Percentiles rank a stretch among this genome's conserved stretches.
Evolutionary conservation across 2,329 filamentous ascomycete genomes (phyloP).

Genomic region (Diaporthe batatas): DNA sequence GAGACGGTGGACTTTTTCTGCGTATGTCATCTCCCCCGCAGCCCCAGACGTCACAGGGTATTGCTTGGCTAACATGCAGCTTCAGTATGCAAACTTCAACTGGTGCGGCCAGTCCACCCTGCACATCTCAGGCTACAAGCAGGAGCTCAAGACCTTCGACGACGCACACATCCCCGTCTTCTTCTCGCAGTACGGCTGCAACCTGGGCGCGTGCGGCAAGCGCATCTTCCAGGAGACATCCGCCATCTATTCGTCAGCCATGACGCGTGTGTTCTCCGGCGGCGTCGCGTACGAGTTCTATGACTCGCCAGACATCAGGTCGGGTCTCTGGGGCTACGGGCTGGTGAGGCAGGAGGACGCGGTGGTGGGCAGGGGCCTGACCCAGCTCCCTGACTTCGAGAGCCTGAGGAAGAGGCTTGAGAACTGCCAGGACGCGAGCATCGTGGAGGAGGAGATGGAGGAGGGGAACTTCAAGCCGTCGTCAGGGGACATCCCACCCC

Average conservation of each 20-base stretch:
- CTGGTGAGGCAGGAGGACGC: constrained; percentile 53
- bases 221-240: constrained; percentile 70
- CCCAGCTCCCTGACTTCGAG: constrained; percentile 36
- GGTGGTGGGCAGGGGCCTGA: constrained; percentile 27
- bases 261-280: constrained; percentile 68
- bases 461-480: neutral
- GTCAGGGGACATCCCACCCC: constrained; percentile 32
- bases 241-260: constrained; percentile 67
- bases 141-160: constrained; percentile 61
- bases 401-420: constrained; percentile 37
- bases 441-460: neutral
- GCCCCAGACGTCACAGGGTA: neutral
- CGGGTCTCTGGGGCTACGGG: constrained; percentile 50
- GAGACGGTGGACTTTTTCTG: constrained; percentile 43
- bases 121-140: constrained; percentile 61
- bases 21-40: constrained; percentile 12
- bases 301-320: constrained; percentile 58
- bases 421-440: constrained; percentile 3
- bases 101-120: constrained; percentile 68
- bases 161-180: constrained; percentile 70
- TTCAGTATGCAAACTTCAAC: constrained; percentile 67
- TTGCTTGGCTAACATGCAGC: neutral
- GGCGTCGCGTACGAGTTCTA: constrained; percentile 74
- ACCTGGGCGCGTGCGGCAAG: constrained; percentile 56
- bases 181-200: constrained; percentile 74